phyloP scores from a whole-genome alignment of 768 basidiomycete genomes.

The Tubosaeta sp. region DNA sequence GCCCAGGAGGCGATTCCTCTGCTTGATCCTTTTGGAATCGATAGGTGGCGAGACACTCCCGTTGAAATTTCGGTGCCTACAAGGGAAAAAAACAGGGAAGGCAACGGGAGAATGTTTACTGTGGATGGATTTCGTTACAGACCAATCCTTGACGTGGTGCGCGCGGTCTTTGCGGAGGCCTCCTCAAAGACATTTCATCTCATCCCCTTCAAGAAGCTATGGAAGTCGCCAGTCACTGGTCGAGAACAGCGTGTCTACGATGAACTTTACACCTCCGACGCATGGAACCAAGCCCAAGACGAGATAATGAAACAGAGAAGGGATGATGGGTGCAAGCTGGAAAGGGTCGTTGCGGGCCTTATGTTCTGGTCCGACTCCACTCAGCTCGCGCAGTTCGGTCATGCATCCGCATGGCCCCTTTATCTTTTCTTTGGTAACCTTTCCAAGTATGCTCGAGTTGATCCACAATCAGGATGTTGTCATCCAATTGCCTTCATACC shows the following conservation, averaged over 20 bases:
- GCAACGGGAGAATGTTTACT: background rate
- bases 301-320: slow-evolving; percentile 11
- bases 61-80: background rate
- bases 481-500: slow-evolving; percentile 24
- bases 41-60: background rate
- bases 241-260: background rate
- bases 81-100: background rate
- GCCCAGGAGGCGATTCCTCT: background rate
- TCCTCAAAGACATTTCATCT: slow-evolving; percentile 16
- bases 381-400: slow-evolving; percentile 7
- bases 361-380: slow-evolving; percentile 21
- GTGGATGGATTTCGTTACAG: slow-evolving; percentile 12
- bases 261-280: background rate
- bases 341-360: slow-evolving; percentile 10
- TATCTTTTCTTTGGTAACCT: slow-evolving; percentile 22
- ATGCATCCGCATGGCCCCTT: slow-evolving; percentile 20
- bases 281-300: slow-evolving; percentile 2
- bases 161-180: slow-evolving; percentile 2
- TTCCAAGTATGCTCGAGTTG: slow-evolving; percentile 16
- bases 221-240: slow-evolving; percentile 1
- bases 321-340: slow-evolving; percentile 10
- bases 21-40: background rate
- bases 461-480: background rate
- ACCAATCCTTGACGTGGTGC: slow-evolving; percentile 11
- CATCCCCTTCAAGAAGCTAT: slow-evolving; percentile 16